Base-by-base conservation (phyloP, 768 basidiomycete species). In the Calvatia gigantea region DNA sequence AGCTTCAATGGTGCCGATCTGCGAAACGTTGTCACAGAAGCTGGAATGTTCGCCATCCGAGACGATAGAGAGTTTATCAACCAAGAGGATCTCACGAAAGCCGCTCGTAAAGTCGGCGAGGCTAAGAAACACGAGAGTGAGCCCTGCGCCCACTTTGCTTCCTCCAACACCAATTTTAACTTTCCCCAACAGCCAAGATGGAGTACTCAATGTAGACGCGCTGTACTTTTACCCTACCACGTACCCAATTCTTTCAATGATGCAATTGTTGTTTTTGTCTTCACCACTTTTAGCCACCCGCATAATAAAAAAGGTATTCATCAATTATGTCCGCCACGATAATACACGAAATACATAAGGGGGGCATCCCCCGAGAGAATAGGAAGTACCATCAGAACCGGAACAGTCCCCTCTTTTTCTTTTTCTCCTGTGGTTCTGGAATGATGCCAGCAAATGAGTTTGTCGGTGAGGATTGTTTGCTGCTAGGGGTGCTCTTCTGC, bases 11-110 rank as follows among this genome's bases (percentile, higher is more conserved):
- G 97, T 51, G 97, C 97, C 15, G 97, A 98, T 75, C 69, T 98
- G 66, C 82, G 94, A 45, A 98, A 98, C 67, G 91, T 98, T 21
- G 85, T 95, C 39, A 97, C 94, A 3, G 94, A 96, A 70, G 89
- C 92, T 19, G 96, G 96, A 42, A 96, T 99, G 94, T 98, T 98
- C 66, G 97, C 97, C 6, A 98, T 99, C 63, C 83, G 97, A 43
- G 96, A 98, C 57, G 96, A 98, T 63, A 54, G 94, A 58, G 94
- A 95, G 65, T 94, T 93, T 61, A 76, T 95, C 53, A 87, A 83
- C 49, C 96, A 99, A 70, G 96, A 98, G 66, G 96, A 99, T 72
- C 76, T 97, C 54, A 92, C 89, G 58, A 98, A 98, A 75, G 96
- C 96, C 15, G 93, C 91, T 37, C 80, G 97, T 61, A 99, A 99